Conservation (phyloP, 106 monocot genomes). For the Phalaenopsis equestris region DNA sequence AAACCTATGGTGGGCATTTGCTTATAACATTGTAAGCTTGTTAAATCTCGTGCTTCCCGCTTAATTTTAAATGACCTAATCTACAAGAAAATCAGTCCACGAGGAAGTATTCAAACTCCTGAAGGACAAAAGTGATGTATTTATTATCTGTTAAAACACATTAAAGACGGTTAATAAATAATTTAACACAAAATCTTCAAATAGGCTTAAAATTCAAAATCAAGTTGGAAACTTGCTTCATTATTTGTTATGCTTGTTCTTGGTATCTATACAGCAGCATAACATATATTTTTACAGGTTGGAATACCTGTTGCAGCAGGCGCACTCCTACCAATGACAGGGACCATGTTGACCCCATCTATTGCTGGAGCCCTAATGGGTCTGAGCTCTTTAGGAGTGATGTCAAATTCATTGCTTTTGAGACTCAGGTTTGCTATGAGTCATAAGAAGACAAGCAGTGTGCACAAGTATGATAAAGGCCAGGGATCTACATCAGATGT, state of each 20-base stretch:
- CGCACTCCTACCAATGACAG: constrained; percentile 67
- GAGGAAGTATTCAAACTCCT: no score
- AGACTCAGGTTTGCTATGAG: constrained; percentile 45
- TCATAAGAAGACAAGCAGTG: constrained; percentile 13
- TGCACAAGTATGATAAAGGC: constrained; percentile 13
- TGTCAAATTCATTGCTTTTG: constrained; percentile 88
- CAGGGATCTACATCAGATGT: constrained; percentile 12
- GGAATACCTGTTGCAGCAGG: constrained; percentile 96
- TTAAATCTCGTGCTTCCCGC: not conserved
- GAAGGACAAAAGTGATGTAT: no score
- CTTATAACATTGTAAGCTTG: constrained; percentile 94
- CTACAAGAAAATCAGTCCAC: no score
- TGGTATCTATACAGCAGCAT: not conserved
- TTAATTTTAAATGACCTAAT: not conserved
- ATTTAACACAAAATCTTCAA: not conserved
- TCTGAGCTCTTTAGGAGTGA: constrained; percentile 89
- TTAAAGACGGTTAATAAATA: not conserved
- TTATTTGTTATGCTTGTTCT: not conserved
- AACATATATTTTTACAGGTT: constrained; percentile 38
- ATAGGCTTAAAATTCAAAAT: not conserved
- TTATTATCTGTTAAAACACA: not conserved
- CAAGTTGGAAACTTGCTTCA: not conserved
- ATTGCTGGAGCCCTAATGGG: constrained; percentile 98
- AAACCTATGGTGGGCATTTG: constrained; percentile 98
- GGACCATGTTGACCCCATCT: constrained; percentile 89